A percentile compares a stretch with the other conserved stretches of the same genome.
phyloP scores from a whole-genome alignment of 2,329 filamentous ascomycete genomes.

The Fulvia fulva region DNA sequence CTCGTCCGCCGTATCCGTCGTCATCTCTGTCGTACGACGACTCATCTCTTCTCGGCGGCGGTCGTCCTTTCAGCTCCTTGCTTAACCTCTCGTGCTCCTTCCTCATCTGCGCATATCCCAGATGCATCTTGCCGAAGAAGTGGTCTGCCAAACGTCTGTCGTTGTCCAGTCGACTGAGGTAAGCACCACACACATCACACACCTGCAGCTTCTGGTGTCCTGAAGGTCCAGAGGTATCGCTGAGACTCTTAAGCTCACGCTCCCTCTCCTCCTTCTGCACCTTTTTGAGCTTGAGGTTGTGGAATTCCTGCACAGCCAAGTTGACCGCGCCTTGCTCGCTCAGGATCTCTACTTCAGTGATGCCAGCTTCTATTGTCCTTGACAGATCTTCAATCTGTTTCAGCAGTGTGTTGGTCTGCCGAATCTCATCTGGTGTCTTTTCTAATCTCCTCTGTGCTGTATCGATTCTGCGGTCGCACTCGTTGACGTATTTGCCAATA shows the following conservation, averaged over 20 bases:
- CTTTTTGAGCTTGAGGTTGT: conserved; percentile 75
- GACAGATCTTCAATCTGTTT: conserved; percentile 80
- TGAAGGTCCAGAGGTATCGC: conserved; percentile 85
- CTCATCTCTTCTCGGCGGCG: conserved; percentile 56
- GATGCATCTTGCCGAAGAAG: conserved; percentile 99
- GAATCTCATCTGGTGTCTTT: conserved; percentile 95
- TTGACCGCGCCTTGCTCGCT: conserved; percentile 77
- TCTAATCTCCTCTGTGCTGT: conserved; percentile 83
- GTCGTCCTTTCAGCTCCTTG: conserved; percentile 75
- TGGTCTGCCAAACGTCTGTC: conserved; percentile 91
- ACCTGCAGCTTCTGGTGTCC: conserved; percentile 98
- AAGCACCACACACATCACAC: conserved; percentile 96
- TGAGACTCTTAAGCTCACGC: conserved; percentile 81
- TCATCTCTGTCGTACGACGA: conserved; percentile 39
- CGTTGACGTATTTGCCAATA: conserved; percentile 93
- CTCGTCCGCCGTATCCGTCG: conserved; percentile 38
- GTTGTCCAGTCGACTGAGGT: conserved; percentile 87
- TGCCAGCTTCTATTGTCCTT: conserved; percentile 72
- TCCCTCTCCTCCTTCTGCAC: conserved; percentile 79
- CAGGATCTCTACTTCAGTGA: conserved; percentile 81
- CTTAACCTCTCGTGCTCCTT: conserved; percentile 85
- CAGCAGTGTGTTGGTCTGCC: conserved; percentile 82
- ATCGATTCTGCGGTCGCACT: conserved; percentile 93
- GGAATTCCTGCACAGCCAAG: conserved; percentile 80
- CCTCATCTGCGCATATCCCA: conserved; percentile 97